phyloP scores from a whole-genome alignment of 805 yeast species.

The Kuraishia piskuri region DNA sequence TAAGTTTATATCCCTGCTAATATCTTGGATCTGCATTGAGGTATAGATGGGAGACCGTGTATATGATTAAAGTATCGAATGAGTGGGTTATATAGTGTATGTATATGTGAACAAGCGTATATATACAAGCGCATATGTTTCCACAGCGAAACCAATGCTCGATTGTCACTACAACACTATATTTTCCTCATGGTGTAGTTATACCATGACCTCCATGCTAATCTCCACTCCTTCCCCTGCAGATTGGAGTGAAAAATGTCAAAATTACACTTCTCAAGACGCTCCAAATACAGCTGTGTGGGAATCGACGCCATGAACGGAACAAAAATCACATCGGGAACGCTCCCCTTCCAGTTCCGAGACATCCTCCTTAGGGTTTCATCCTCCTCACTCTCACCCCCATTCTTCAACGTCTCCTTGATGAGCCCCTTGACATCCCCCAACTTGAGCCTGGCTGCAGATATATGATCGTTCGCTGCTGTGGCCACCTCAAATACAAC shows the following conservation, averaged over 20 bases:
- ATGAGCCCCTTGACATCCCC: slow-evolving; percentile 28
- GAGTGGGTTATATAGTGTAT: too few species aligned
- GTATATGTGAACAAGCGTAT: too few species aligned
- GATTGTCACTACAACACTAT: slow-evolving; percentile 10
- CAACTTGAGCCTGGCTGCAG: slow-evolving; percentile 57
- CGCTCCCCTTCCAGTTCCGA: slow-evolving; percentile 30
- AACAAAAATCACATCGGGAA: slow-evolving; percentile 58
- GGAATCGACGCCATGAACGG: slow-evolving; percentile 69
- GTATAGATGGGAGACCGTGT: too few species aligned
- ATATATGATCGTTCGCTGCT: slow-evolving; percentile 70
- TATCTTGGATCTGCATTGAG: too few species aligned
- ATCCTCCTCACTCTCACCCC: slow-evolving; percentile 12
- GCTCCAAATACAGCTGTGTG: slow-evolving; percentile 48
- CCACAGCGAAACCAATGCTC: too few species aligned
- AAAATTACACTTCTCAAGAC: slow-evolving; percentile 55
- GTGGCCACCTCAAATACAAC: slow-evolving; percentile 64
- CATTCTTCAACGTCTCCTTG: slow-evolving; percentile 18
- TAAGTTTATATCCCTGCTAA: too few species aligned
- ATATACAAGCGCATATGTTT: too few species aligned
- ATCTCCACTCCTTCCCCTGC: slow-evolving; percentile 49
- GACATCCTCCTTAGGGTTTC: slow-evolving; percentile 10
- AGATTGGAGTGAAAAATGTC: slow-evolving; percentile 41
- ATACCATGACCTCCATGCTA: slow-evolving; percentile 52
- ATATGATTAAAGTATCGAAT: too few species aligned
- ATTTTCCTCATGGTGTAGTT: slow-evolving; percentile 32